Evolutionary conservation across 495 filamentous ascomycete genomes (phyloP).

Genomic region (Chaetomium fimeti): DNA sequence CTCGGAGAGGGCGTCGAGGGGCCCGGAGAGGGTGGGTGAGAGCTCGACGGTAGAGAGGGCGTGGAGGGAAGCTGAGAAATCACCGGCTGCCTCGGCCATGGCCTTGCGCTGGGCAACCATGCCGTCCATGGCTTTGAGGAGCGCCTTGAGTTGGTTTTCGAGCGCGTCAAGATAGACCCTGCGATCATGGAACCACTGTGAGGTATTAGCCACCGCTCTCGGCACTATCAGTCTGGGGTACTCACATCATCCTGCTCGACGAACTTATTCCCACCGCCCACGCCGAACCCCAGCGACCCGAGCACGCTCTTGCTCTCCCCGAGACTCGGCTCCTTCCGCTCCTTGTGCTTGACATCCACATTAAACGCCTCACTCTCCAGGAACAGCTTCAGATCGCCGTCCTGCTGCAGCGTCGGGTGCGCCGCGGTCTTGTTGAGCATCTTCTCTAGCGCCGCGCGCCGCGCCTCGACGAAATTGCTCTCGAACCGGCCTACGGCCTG

Average conservation of each 20-base stretch:
- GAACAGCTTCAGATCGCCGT: conserved; percentile 91
- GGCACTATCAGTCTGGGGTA: conserved; percentile 16
- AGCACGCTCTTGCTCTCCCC: conserved; percentile 92
- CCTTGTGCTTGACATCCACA: conserved; percentile 96
- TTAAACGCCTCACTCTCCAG: conserved; percentile 94
- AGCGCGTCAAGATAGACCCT: conserved; percentile 90
- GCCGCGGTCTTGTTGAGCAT: conserved; percentile 95
- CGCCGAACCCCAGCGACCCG: conserved; percentile 73
- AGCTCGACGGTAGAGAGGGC: conserved; percentile 85
- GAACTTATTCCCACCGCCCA: conserved; percentile 78
- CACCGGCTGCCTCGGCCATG: conserved; percentile 85
- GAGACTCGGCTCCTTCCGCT: conserved; percentile 80
- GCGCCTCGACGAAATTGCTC: conserved; percentile 90
- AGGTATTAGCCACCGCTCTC: conserved; percentile 5
- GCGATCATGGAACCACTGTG: conserved; percentile 95
- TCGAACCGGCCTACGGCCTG: conserved; percentile 96
- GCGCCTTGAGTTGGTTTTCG: conserved; percentile 89
- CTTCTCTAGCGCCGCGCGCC: conserved; percentile 84
- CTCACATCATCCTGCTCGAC: conserved; percentile 95
- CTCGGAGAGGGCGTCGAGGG: conserved; percentile 85
- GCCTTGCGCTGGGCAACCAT: conserved; percentile 90
- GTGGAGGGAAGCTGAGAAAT: conserved; percentile 89
- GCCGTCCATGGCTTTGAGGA: conserved; percentile 88
- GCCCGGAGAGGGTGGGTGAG: conserved; percentile 80
- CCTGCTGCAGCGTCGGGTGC: conserved; percentile 89